Evolutionary conservation across 164 flowering plant genomes (phyloP).

Genomic region (Echeveria elegans): DNA sequence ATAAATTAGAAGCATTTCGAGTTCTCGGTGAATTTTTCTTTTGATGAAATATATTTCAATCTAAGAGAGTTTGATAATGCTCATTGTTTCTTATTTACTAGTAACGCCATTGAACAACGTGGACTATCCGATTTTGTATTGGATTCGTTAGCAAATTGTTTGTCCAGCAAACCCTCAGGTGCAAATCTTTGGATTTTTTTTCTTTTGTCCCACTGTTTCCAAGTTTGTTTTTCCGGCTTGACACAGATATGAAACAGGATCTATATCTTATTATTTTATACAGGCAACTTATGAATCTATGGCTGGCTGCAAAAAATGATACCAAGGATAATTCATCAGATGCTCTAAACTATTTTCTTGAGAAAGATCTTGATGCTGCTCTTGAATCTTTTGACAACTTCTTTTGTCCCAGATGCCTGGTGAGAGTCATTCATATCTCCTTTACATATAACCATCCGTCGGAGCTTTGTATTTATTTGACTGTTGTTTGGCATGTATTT

Average conservation of each 20-base stretch:
- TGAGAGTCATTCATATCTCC: constrained; percentile 22
- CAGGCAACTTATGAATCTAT: constrained; percentile 95
- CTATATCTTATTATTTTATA: constrained; percentile 91
- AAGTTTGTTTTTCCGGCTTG: no score
- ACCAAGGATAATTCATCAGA: constrained; percentile 27
- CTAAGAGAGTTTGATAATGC: background rate
- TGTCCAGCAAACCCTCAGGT: constrained; percentile 66
- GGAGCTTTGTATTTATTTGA: constrained; percentile 3
- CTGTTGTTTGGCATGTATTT: constrained; percentile 57
- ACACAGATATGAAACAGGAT: constrained; percentile 70
- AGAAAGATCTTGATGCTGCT: constrained; percentile 89
- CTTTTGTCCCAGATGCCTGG: constrained; percentile 81
- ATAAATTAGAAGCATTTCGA: background rate
- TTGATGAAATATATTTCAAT: background rate
- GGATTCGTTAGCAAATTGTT: constrained; percentile 55
- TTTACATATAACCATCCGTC: background rate
- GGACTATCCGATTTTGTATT: constrained; percentile 69
- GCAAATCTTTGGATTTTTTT: constrained; percentile 51
- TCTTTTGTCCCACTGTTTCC: no score
- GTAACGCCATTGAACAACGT: constrained; percentile 56
- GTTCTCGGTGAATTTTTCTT: background rate
- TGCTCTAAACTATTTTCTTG: constrained; percentile 36
- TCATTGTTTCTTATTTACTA: constrained; percentile 17
- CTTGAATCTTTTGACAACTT: constrained; percentile 87
- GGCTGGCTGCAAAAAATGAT: constrained; percentile 37